phyloP scores from a whole-genome alignment of 208 protist species.

The Leptomonas pyrrhocoris region DNA sequence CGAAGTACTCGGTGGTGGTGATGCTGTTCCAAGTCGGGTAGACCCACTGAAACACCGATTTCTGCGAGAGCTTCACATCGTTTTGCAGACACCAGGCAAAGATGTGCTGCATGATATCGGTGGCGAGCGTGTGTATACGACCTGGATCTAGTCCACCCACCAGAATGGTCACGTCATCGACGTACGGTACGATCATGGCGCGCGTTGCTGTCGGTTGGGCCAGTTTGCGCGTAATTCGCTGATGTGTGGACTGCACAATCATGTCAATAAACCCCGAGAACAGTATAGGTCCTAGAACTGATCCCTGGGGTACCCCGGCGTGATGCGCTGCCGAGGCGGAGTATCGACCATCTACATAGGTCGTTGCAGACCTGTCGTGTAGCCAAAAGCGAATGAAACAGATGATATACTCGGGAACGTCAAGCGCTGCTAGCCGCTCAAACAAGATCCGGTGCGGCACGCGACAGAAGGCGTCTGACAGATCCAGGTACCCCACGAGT shows the following conservation, averaged over 20 bases:
- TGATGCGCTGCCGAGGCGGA: background rate
- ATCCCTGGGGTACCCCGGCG: slow-evolving; percentile 2
- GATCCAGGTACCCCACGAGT: background rate
- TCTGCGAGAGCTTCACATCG: background rate
- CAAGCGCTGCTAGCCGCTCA: background rate
- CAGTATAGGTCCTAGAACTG: background rate
- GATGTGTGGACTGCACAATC: background rate
- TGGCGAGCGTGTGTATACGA: background rate
- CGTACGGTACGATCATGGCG: background rate
- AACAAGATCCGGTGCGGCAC: background rate
- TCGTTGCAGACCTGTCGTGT: background rate
- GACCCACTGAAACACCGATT: slow-evolving; percentile 4
- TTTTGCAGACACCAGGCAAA: background rate
- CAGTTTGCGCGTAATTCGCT: slow-evolving; percentile 1
- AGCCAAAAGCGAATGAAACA: background rate
- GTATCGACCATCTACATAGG: background rate
- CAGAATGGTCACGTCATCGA: background rate
- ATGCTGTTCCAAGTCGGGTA: background rate
- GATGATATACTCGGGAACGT: background rate
- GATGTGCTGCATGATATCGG: background rate
- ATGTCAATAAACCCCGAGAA: background rate
- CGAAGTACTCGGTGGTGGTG: background rate
- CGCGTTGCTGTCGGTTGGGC: background rate
- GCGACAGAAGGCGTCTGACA: background rate
- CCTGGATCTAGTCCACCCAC: background rate